These are phyloP conservation scores for Hyphopichia homilentoma DNA, from an alignment of 805 yeast genomes.

Conservation along the genomic window DNA sequence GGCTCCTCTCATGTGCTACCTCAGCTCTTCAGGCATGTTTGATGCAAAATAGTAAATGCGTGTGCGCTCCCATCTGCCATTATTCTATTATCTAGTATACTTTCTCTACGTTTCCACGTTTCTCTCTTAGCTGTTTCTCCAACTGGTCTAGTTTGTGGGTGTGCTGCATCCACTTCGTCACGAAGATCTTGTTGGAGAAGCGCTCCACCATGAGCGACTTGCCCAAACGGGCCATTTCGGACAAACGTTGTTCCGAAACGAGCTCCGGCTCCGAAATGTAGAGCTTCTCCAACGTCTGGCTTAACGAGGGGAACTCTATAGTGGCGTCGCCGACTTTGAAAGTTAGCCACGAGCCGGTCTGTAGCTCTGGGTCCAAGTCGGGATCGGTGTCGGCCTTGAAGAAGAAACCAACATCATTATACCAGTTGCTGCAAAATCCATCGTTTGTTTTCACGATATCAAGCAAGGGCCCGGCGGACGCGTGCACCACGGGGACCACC, in stretches of 20 bases:
- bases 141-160: conserved; percentile 13
- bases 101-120: conserved; percentile 20
- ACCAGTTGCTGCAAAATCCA: conserved; percentile 14
- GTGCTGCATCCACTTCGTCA: conserved; percentile 45
- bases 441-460: conserved; percentile 64
- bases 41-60: no score
- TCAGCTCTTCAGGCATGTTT: no score
- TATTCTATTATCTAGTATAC: no score
- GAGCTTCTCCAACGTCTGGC: conserved; percentile 45
- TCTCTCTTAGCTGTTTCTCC: conserved; percentile 26
- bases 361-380: conserved; percentile 39
- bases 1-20: no score
- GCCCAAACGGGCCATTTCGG: conserved; percentile 45
- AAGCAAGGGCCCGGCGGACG: conserved; percentile 89
- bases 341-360: neutral
- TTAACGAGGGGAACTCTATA: conserved; percentile 41
- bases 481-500: conserved; percentile 83
- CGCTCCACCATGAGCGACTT: conserved; percentile 41
- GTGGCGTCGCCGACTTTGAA: conserved; percentile 6
- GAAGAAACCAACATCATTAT: conserved; percentile 69
- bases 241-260: conserved; percentile 28
- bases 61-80: no score
- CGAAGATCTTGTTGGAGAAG: conserved; percentile 63
- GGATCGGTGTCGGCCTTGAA: conserved; percentile 73
- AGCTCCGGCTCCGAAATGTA: conserved; percentile 29